Evolutionary conservation across 768 basidiomycete genomes (phyloP), one percentile per base, ranked within the genome.

Genomic region (Suillus lakei): DNA sequence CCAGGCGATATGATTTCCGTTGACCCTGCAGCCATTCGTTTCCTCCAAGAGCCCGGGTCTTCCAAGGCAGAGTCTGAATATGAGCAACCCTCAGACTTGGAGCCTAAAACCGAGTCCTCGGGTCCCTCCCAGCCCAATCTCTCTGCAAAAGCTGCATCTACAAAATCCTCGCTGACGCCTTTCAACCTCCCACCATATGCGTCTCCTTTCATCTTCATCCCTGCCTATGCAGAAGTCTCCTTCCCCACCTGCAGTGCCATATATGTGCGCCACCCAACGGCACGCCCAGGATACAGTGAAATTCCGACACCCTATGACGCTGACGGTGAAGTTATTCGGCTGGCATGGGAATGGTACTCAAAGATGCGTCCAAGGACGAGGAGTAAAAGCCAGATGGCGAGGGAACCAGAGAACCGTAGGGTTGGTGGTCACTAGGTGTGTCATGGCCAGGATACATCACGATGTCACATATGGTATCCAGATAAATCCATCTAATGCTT

Each of bases 281-380:
- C 97, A 0, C 88, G 95, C n/a, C 94, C 96, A 0, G 93, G 93
- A 7, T 96, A 97, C 79, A 93, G 91, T 18, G 98, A 99, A 77
- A 91, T 99, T 43, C 95, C 97, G 7, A 93, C 93, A 5, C 98
- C 98, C 3, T 99, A 92, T 77, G 95, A 96, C 67, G 96, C 98
- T 0, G 96, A 98, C 72, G 98, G 98, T 21, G 93, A 96, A 68
- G 83, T 98, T 15, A 86, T 99, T 66, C 89, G 94, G 64, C 85
- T 94, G 64, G 91, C 94, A 4, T 99, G 98, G 98, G 97, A 97
- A 78, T 98, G 94, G 93, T 98, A 95, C 72, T 84, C 88, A 66
- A 83, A 88, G 76, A 81, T 86, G 60, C 83, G 92, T 32, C 87
- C 91, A 3, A 79, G 91, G 68, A 83, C 91, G 64, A 81, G 92